Conservation (phyloP, 768 basidiomycete species). For the Hemileccinum impolitum region DNA sequence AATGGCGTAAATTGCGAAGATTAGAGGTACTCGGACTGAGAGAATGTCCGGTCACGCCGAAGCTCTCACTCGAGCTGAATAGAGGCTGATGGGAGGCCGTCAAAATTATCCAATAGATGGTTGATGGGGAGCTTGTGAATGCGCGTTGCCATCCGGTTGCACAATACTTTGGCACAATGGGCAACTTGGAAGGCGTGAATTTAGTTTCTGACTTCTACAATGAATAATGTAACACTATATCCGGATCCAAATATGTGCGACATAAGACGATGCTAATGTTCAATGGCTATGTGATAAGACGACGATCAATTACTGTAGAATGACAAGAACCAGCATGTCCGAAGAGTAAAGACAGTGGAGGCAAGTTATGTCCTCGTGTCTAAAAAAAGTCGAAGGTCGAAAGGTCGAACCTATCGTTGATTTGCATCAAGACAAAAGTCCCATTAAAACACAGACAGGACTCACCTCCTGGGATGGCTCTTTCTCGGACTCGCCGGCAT, state of each 20-base stretch:
- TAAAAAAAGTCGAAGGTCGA: slow-evolving; percentile 54
- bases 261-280: slow-evolving; percentile 15
- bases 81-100: slow-evolving; percentile 66
- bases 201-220: slow-evolving; percentile 5
- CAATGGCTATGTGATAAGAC: slow-evolving; percentile 6
- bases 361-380: slow-evolving; percentile 41
- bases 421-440: not conserved
- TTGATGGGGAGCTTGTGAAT: too few species aligned
- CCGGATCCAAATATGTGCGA: slow-evolving; percentile 12
- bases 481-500: slow-evolving; percentile 29
- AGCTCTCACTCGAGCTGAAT: slow-evolving; percentile 48
- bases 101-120: slow-evolving; percentile 40
- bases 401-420: slow-evolving; percentile 40
- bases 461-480: slow-evolving; percentile 37
- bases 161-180: too few species aligned
- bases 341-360: not conserved
- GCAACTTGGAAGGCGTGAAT: not conserved
- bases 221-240: slow-evolving; percentile 28
- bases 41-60: slow-evolving; percentile 45
- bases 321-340: not conserved
- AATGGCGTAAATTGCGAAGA: slow-evolving; percentile 56
- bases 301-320: not conserved
- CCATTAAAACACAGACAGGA: not conserved
- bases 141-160: too few species aligned
- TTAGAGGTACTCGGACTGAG: slow-evolving; percentile 56